These are phyloP conservation scores for Paramyrothecium roridum DNA, from an alignment of 2,329 filamentous ascomycete genomes.

Conservation along the genomic window DNA sequence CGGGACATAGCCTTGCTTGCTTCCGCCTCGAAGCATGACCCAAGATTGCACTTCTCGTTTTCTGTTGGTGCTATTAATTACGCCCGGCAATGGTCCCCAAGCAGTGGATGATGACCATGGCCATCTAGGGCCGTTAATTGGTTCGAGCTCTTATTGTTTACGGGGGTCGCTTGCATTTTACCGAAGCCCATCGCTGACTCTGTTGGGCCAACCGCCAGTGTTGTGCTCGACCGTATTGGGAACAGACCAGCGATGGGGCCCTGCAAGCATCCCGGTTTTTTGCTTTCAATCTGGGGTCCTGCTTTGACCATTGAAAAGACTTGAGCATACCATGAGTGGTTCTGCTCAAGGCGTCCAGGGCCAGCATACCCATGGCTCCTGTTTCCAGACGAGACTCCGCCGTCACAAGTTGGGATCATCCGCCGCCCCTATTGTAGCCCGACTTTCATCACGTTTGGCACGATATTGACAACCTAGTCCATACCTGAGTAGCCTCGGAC, in stretches of 20 bases:
- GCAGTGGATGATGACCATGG: neutral
- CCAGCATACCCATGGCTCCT: too few species aligned
- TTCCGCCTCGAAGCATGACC: neutral
- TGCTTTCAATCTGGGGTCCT: too few species aligned
- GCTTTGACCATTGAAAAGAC: too few species aligned
- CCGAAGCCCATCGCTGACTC: neutral
- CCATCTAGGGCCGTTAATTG: neutral
- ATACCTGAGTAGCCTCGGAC: too few species aligned
- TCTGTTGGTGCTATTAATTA: neutral
- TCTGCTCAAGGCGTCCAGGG: too few species aligned
- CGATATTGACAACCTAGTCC: too few species aligned
- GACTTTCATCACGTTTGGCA: too few species aligned
- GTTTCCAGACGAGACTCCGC: too few species aligned
- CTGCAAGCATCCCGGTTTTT: neutral
- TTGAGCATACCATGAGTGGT: too few species aligned
- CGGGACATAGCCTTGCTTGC: neutral
- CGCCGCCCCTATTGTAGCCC: too few species aligned
- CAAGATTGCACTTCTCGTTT: neutral
- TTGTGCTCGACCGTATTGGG: neutral
- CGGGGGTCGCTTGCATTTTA: neutral
- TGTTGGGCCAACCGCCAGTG: neutral
- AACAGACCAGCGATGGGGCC: neutral
- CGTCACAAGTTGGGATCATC: too few species aligned
- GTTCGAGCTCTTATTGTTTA: neutral
- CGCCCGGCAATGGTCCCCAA: neutral